These are phyloP conservation scores for Tolypocladium tropicale DNA, from an alignment of 2,329 filamentous ascomycete species.

Conservation along the genomic window DNA sequence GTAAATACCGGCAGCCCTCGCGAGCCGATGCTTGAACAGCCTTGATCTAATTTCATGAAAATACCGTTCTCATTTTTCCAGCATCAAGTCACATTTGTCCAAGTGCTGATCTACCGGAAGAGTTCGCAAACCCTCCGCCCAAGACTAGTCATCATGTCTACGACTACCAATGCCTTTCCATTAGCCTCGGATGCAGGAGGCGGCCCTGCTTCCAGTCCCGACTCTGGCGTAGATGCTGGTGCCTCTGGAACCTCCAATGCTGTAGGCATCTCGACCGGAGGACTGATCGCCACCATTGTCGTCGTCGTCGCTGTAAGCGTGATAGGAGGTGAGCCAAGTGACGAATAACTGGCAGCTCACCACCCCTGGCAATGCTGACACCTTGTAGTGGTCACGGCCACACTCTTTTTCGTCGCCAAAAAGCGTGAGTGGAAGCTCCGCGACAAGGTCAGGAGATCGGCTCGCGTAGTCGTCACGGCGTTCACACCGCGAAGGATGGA, in stretches of 20 bases:
- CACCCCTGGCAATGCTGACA: constrained; percentile 5
- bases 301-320: constrained; percentile 58
- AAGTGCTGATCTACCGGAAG: neutral
- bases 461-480: constrained; percentile 48
- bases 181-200: constrained; percentile 27
- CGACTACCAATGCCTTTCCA: constrained; percentile 28
- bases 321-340: constrained; percentile 51
- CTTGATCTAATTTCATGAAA: neutral
- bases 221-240: constrained; percentile 46
- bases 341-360: neutral
- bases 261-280: constrained; percentile 56
- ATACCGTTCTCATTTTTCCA: neutral
- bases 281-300: constrained; percentile 63
- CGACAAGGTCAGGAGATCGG: constrained; percentile 60
- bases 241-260: constrained; percentile 50
- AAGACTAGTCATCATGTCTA: constrained; percentile 23
- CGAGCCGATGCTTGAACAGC: neutral
- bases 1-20: neutral
- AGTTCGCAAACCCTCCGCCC: neutral
- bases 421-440: constrained; percentile 75
- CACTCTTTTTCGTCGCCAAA: constrained; percentile 72
- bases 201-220: constrained; percentile 22
- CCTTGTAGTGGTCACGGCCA: constrained; percentile 46
- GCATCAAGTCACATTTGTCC: neutral
- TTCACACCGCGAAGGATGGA: constrained; percentile 52